Percentiles rank a stretch among this genome's conserved stretches.
phyloP scores from a whole-genome alignment of 1,139 yeast species.

The Hansenula lynferdii region DNA sequence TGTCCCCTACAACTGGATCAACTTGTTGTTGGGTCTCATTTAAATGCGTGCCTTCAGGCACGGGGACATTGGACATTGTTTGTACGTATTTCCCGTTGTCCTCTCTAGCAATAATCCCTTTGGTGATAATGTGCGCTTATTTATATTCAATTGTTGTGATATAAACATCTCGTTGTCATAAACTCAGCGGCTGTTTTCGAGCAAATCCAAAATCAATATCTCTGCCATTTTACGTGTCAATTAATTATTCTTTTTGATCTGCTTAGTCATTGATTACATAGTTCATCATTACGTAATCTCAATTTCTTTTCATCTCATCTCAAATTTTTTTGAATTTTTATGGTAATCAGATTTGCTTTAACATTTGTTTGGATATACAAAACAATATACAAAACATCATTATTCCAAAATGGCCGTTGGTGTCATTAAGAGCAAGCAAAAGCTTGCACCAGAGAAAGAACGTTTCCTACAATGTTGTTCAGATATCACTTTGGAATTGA shows the following conservation, averaged over 20 bases:
- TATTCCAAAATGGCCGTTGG: conserved; percentile 23
- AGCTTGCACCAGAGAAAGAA: conserved; percentile 83
- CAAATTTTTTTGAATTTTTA: neutral
- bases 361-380: neutral
- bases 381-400: neutral
- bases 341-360: neutral
- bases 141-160: no score
- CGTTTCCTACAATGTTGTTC: conserved; percentile 90
- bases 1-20: conserved; percentile 1
- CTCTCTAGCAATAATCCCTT: no score
- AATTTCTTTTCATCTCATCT: conserved; percentile 1
- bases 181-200: no score
- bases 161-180: no score
- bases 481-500: conserved; percentile 85
- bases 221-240: no score
- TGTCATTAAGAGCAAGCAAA: conserved; percentile 39
- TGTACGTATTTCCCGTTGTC: no score
- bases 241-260: no score
- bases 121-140: no score
- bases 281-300: neutral
- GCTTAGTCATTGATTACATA: neutral
- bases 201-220: no score
- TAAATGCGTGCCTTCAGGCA: no score
- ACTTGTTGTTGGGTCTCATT: no score
- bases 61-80: no score